These are phyloP conservation scores for Phytopythium ostracodes DNA, from an alignment of 352 stramenopile species.

Conservation along the genomic window DNA sequence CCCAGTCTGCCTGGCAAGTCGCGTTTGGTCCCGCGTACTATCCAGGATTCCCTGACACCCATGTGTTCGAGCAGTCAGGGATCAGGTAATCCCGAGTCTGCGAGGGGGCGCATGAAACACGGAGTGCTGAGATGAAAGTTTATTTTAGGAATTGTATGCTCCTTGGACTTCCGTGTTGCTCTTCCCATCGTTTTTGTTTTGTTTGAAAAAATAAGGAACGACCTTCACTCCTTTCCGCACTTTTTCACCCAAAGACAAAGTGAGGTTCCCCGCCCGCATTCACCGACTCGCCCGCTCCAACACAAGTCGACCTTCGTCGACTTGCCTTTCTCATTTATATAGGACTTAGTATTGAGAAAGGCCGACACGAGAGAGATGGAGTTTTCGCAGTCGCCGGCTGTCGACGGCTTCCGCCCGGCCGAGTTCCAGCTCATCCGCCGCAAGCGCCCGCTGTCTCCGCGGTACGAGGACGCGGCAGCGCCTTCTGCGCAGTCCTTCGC, in stretches of 20 bases:
- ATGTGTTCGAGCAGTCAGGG: background rate
- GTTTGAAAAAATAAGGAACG: background rate
- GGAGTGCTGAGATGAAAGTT: constrained; percentile 12
- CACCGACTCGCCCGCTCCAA: constrained; percentile 13
- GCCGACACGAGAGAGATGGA: constrained; percentile 12
- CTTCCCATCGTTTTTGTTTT: background rate
- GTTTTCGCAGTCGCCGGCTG: constrained; percentile 1
- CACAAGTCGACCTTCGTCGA: background rate
- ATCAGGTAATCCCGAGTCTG: constrained; percentile 11
- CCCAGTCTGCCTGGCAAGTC: background rate
- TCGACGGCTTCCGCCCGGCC: constrained; percentile 6
- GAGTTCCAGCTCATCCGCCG: constrained; percentile 36
- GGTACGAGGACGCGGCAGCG: constrained; percentile 1
- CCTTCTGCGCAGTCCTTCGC: background rate
- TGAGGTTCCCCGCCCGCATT: constrained; percentile 19
- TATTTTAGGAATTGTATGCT: constrained; percentile 5
- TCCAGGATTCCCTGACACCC: constrained; percentile 1
- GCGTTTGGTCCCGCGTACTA: constrained; percentile 19
- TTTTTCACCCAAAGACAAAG: background rate
- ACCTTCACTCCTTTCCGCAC: constrained; percentile 5
- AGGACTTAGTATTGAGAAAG: background rate
- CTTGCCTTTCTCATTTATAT: background rate
- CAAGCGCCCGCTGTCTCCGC: constrained; percentile 38
- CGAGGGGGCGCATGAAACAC: constrained; percentile 27
- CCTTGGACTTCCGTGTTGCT: background rate